Evolutionary conservation across 148 eudicot genomes (phyloP), one percentile per base, ranked within the genome.

Genomic region (Silene conica): DNA sequence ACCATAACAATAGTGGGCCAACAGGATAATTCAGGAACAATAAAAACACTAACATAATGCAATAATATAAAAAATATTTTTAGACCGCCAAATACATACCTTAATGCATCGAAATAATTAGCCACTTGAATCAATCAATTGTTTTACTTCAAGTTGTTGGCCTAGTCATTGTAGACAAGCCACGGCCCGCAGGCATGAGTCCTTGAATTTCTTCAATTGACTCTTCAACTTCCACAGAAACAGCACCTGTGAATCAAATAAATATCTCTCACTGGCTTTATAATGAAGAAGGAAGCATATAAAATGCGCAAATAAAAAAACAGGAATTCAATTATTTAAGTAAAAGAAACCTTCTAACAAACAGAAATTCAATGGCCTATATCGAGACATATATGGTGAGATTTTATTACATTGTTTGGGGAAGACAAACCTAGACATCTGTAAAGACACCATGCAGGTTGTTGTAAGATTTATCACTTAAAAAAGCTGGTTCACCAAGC

Each of bases 91-190:
- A 68, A 48, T 57, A 73, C 25, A 58, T 23, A 78, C 77, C 77
- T 72, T 23, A 15, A 45, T 25, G 52, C 18, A 61, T 45, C 62
- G 21, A 58, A 26, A 56, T 3, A 45, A 43, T 16, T 48, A 18
- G 48, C 38, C 7, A 12, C 26, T 64, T 52, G 48, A 65, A 73
- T 67, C 76, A 72, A 34, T 67, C 20, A 66, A 18, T 43, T 54
- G 48, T 16, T 57, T 4, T 28, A 21, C 28, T 22, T 85, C 78
- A 88, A 19, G 91, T 88, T 14, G 96, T 92, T 59, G 97, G 97
- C 18, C 93, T 81, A 60, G 97, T 92, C 93, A 90, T 86, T 13
- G 93, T 90, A 43, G 96, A 90, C 67, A 90, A 82, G 31, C 96
- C 96, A 67, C 97, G 96, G 14, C 97, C 96, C 25, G 73, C 25